Conservation (phyloP, 2,329 filamentous ascomycete genomes). For the Aspergillus thermomutatus region DNA sequence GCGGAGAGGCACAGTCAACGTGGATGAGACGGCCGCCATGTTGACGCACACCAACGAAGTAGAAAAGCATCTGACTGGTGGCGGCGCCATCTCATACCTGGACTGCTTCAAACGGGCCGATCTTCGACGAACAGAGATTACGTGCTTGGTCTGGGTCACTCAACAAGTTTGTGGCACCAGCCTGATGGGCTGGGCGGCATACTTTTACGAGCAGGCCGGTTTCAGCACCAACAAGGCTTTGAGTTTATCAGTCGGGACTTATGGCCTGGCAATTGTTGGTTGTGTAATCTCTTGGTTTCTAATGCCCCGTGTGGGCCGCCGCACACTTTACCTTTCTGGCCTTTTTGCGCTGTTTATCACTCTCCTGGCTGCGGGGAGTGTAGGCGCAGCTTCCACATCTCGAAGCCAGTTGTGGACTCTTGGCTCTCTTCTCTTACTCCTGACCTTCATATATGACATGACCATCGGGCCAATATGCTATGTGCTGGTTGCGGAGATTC, state of each 20-base stretch:
- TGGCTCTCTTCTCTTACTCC: slow-evolving; percentile 51
- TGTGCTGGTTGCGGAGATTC: slow-evolving; percentile 51
- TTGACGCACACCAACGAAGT: slow-evolving; percentile 38
- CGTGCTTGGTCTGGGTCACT: slow-evolving; percentile 33
- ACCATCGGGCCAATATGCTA: slow-evolving; percentile 55
- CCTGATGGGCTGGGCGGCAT: slow-evolving; percentile 32
- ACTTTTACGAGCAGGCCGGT: slow-evolving; percentile 39
- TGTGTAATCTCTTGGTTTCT: slow-evolving; percentile 50
- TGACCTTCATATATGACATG: slow-evolving; percentile 53
- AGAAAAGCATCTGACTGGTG: slow-evolving; percentile 15
- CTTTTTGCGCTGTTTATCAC: slow-evolving; percentile 18
- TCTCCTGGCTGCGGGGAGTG: slow-evolving; percentile 12
- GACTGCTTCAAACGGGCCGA: slow-evolving; percentile 31
- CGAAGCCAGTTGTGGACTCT: slow-evolving; percentile 31
- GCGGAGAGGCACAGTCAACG: slow-evolving; percentile 21
- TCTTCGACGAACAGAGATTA: slow-evolving; percentile 42
- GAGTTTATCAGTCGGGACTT: slow-evolving; percentile 50
- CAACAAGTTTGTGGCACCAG: slow-evolving; percentile 30
- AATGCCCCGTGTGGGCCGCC: slow-evolving; percentile 37
- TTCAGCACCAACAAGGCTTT: slow-evolving; percentile 32
- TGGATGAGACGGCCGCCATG: slow-evolving; percentile 33
- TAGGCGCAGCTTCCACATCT: slow-evolving; percentile 18
- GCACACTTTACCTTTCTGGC: slow-evolving; percentile 36
- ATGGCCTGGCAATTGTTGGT: slow-evolving; percentile 56
- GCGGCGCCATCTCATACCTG: slow-evolving; percentile 19